Base-by-base conservation (phyloP, 2,329 filamentous ascomycete genomes). In the Huntiella savannae region DNA sequence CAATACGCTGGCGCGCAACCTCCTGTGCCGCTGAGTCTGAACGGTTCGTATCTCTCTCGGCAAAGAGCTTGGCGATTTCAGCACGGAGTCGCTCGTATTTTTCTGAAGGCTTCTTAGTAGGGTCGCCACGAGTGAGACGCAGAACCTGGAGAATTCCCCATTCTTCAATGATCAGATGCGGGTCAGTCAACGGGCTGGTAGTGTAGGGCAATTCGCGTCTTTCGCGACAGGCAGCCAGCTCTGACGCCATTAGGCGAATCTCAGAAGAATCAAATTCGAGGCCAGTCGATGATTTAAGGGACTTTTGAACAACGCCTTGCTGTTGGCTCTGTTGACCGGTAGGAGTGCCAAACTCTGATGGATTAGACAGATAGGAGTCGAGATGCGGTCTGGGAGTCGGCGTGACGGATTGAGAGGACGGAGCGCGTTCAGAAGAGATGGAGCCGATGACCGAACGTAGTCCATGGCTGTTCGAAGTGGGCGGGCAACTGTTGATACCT, bases 61-160 rank as follows among this genome's bases (percentile, higher is more conserved):
- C 52, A 40, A 66, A 63, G 4, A 53, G 53, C 3, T 58, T 58
- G 3, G 58, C 52, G 12, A 64, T 58, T 15, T 61, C 54, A 7
- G 63, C 54, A 0, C 53, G 54, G 0, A 63, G 41, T 0, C 53
- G 32, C 1, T 51, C 52, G 37, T 59, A 60, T 0, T 53, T 41
- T 1, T 54, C 41, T 0, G 52, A 37, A n/a, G 53, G 51, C 5
- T 52, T 53, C 1, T 48, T 36, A 5, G 46, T 44, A 0, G 7
- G 15, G 5, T 56, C 43, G 0, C 55, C 55, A 0, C 56, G 58
- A 4, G 53, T 50, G 2, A 55, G 43, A 0, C 56, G 54, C 15
- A 66, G 60, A 4, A 52, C 49, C 1, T 52, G 8, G 0, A 64
- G 55, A 1, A 52, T 52, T 1, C 53, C 48, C 41, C 55, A 62